Evolutionary conservation across 164 flowering plant species (phyloP).

Genomic region (Piper longum): DNA sequence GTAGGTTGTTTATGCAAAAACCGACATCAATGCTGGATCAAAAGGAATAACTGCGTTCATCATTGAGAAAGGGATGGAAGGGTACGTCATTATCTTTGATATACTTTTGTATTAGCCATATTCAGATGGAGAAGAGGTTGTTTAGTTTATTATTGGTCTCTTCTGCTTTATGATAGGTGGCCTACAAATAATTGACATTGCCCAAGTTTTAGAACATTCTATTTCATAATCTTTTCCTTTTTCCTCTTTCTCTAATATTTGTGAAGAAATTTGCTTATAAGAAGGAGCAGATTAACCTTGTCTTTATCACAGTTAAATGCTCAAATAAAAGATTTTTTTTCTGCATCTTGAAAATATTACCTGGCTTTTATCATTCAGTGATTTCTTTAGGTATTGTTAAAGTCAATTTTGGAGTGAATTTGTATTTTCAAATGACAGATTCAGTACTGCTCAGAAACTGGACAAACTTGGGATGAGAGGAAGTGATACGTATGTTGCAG

Average conservation of each 20-base stretch:
- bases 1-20: slow-evolving; percentile 96
- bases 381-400: background rate
- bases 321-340: no score
- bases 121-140: background rate
- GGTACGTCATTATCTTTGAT: slow-evolving; percentile 30
- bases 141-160: background rate
- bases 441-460: slow-evolving; percentile 90
- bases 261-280: background rate
- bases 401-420: background rate
- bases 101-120: background rate
- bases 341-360: no score
- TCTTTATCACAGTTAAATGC: background rate
- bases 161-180: background rate
- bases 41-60: slow-evolving; percentile 98
- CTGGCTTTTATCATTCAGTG: no score
- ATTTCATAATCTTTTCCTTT: background rate
- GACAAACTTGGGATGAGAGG: slow-evolving; percentile 99
- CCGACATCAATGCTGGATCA: slow-evolving; percentile 56
- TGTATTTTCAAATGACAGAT: slow-evolving; percentile 39
- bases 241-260: no score
- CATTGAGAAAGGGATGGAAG: slow-evolving; percentile 90
- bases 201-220: background rate
- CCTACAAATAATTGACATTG: background rate
- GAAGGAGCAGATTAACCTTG: background rate
- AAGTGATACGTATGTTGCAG: slow-evolving; percentile 80